Conservation (phyloP, 176 grass and related monocot genomes). For the Ananas comosus region DNA sequence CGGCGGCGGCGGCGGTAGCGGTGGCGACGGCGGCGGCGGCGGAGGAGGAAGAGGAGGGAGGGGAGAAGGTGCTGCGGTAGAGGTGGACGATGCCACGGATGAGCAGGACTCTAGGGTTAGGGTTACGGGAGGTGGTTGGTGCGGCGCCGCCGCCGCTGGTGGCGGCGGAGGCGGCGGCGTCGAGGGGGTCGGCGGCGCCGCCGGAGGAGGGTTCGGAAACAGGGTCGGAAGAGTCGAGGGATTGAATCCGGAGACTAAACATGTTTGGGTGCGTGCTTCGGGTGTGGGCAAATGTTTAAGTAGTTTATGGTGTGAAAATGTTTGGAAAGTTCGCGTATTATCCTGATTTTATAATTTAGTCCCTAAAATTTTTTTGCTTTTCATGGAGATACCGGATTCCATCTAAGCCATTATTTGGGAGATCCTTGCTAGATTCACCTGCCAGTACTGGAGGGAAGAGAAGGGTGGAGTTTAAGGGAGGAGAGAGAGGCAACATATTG, state of each 20-base stretch:
- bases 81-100: conserved; percentile 71
- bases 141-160: conserved; percentile 25
- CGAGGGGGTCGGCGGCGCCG: conserved; percentile 2
- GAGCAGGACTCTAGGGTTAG: conserved; percentile 44
- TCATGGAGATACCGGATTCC: too few species aligned
- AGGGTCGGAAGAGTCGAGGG: conserved; percentile 29
- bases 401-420: too few species aligned
- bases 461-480: too few species aligned
- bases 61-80: conserved; percentile 41
- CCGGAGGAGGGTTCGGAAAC: conserved; percentile 17
- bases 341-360: too few species aligned
- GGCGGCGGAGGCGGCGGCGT: conserved; percentile 7
- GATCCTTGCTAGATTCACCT: too few species aligned
- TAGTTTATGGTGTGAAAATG: too few species aligned
- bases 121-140: conserved; percentile 19
- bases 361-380: too few species aligned
- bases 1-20: conserved; percentile 41
- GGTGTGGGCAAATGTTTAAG: too few species aligned
- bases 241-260: conserved; percentile 68
- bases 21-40: conserved; percentile 31
- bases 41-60: conserved; percentile 23
- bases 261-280: conserved; percentile 10
- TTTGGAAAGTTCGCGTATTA: too few species aligned
- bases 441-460: too few species aligned
- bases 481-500: too few species aligned